Percentiles rank a stretch among this genome's conserved stretches.
These are phyloP conservation scores for Boletus fagicola DNA, from an alignment of 768 basidiomycete species.

Conservation along the genomic window DNA sequence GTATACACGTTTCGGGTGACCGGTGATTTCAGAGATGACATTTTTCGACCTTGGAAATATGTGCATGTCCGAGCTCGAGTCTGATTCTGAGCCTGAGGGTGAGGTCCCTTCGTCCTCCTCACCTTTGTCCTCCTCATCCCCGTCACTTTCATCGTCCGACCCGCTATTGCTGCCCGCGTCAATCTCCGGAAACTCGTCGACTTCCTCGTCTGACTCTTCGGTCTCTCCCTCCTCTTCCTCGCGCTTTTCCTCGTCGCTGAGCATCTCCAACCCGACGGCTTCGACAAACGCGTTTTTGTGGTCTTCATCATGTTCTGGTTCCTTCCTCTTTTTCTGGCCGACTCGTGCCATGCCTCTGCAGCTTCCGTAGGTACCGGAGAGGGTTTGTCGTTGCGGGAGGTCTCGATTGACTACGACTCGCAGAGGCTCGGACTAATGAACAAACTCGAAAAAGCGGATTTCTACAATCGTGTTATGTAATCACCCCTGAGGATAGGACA, in stretches of 20 bases:
- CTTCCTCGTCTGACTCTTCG: slow-evolving; percentile 52
- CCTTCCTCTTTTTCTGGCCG: slow-evolving; percentile 58
- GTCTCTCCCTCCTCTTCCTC: slow-evolving; percentile 31
- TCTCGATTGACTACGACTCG: background rate
- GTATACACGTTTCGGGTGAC: slow-evolving; percentile 78
- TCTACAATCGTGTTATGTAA: slow-evolving; percentile 16
- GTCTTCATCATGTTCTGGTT: slow-evolving; percentile 41
- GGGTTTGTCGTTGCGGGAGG: background rate
- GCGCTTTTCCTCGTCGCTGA: slow-evolving; percentile 66
- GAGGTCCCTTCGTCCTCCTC: slow-evolving; percentile 40
- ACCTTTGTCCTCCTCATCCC: slow-evolving; percentile 36
- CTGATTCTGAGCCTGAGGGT: slow-evolving; percentile 27
- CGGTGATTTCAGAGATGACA: slow-evolving; percentile 76
- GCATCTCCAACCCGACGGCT: slow-evolving; percentile 61
- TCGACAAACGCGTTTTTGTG: slow-evolving; percentile 34
- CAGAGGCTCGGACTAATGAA: background rate
- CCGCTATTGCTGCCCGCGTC: slow-evolving; percentile 46
- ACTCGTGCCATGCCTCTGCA: slow-evolving; percentile 36
- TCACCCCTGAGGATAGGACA: slow-evolving; percentile 5
- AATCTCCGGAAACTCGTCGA: slow-evolving; percentile 76
- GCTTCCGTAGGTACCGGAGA: slow-evolving; percentile 28
- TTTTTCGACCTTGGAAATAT: slow-evolving; percentile 63
- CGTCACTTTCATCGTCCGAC: slow-evolving; percentile 33
- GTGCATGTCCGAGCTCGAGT: slow-evolving; percentile 49
- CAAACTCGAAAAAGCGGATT: slow-evolving; percentile 9